Evolutionary conservation across 116 monocot species (phyloP), one percentile per base, ranked within the genome.

Genomic region (Iris pallida): DNA sequence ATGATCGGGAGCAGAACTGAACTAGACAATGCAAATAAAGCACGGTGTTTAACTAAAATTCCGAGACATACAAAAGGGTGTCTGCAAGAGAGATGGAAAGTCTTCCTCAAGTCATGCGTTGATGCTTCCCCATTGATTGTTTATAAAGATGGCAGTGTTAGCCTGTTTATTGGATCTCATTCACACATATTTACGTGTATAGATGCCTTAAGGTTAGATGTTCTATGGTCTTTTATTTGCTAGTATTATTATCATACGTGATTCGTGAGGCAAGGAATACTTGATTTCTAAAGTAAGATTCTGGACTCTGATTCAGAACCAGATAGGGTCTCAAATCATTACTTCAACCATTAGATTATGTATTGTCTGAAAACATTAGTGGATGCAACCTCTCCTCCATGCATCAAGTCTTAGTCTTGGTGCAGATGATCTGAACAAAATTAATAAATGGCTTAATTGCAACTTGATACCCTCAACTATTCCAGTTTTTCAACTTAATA

Each of bases 91-190:
- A 45, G 83, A 16, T 96, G 96, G 96, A 91, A 77, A 66, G 84
- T 96, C 70, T 49, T 42, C 16, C 81, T 96, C 45, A 68, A 71
- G 42, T 96, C 92, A 62, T 96, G 96, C 62, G 91, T 96, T 54
- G 96, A 96, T 87, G 91, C 91, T 56, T 96, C 96, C 71, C 91
- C 96, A 41, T 69, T 96, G 69, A 57, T 91, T 76, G 82, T 91
- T 12, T 65, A 72, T 20, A 78, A 79, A 72, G 77, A 89, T 81
- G 86, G 73, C 15, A 74, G 72, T 20, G 53, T 86, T 42, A 49
- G 57, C 48, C 13, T 96, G 49, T 85, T 86, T 53, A 89, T 96
- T 75, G 96, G 96, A 68, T 89, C 96, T 56, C 96, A 91, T 73
- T 86, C 96, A 61, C 82, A 79, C 60, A 75, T 79, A 55, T 91